Percentiles rank a stretch among this genome's conserved stretches.
These are phyloP conservation scores for Berberis thunbergii DNA, from an alignment of 164 flowering plant genomes.

Conservation along the genomic window DNA sequence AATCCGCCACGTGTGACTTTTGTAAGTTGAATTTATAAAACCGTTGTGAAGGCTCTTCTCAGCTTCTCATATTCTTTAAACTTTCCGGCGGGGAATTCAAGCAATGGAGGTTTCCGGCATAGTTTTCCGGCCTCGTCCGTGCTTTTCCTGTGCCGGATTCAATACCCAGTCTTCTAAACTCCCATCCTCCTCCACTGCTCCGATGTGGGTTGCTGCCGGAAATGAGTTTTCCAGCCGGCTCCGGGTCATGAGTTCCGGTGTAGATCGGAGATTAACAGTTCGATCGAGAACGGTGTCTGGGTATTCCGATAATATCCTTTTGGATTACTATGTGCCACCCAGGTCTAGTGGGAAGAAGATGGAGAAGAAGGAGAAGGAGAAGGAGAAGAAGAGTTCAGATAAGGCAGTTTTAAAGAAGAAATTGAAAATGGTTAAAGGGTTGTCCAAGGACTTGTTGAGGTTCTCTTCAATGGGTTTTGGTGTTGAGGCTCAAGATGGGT, in stretches of 20 bases:
- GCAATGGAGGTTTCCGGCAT: constrained; percentile 36
- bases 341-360: constrained; percentile 10
- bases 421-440: constrained; percentile 34
- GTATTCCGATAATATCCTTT: constrained; percentile 23
- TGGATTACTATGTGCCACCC: constrained; percentile 17
- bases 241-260: constrained; percentile 1
- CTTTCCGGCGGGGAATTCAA: not conserved
- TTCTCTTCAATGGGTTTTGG: constrained; percentile 20
- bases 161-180: constrained; percentile 10
- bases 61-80: not conserved
- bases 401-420: constrained; percentile 24
- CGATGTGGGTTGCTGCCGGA: too few relatives aligned
- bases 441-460: constrained; percentile 28
- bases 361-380: constrained; percentile 12
- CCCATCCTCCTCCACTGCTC: constrained; percentile 1
- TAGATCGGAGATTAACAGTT: not conserved
- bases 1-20: not conserved
- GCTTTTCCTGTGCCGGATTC: constrained; percentile 18
- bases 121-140: constrained; percentile 17
- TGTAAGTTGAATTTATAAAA: not conserved
- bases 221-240: constrained; percentile 1
- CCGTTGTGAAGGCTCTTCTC: constrained; percentile 2
- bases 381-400: constrained; percentile 12
- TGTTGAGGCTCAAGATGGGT: constrained; percentile 11
- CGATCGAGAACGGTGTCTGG: constrained; percentile 8